A percentile compares a stretch with the other conserved stretches of the same genome.
Evolutionary conservation across 768 basidiomycete genomes (phyloP).

Genomic region (Phanerodontia chrysosporium): DNA sequence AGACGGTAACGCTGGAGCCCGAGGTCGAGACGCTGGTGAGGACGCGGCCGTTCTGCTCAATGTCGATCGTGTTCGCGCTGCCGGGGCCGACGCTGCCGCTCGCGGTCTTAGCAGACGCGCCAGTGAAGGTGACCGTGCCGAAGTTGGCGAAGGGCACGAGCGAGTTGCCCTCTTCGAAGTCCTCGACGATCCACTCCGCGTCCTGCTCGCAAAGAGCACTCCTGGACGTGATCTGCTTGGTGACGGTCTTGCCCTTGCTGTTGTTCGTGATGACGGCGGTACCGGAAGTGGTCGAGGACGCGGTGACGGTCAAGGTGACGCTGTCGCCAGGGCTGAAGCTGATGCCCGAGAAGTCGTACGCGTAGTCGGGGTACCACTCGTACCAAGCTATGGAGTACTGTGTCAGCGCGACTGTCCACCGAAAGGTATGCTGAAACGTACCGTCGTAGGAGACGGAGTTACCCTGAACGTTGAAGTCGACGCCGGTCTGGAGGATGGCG

Average conservation of each 20-base stretch:
- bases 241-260: conserved; percentile 24
- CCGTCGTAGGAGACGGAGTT: conserved; percentile 26
- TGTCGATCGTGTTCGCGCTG: conserved; percentile 32
- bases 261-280: conserved; percentile 14
- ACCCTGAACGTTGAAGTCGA: conserved; percentile 28
- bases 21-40: conserved; percentile 27
- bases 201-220: conserved; percentile 30
- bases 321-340: conserved; percentile 25
- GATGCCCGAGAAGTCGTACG: conserved; percentile 31
- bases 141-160: conserved; percentile 37
- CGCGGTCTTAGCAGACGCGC: conserved; percentile 24
- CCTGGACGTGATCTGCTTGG: conserved; percentile 27
- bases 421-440: conserved; percentile 8
- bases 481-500: conserved; percentile 34
- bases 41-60: conserved; percentile 29
- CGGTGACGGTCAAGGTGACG: conserved; percentile 28
- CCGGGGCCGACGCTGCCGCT: conserved; percentile 25
- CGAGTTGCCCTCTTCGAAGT: conserved; percentile 8
- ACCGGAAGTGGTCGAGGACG: conserved; percentile 22
- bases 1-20: conserved; percentile 22
- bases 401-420: not conserved
- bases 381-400: conserved; percentile 24
- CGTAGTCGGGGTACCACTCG: conserved; percentile 32
- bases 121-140: conserved; percentile 33
- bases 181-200: conserved; percentile 8